phyloP scores from a whole-genome alignment of 2,329 filamentous ascomycete genomes.

The Alternaria triticina region DNA sequence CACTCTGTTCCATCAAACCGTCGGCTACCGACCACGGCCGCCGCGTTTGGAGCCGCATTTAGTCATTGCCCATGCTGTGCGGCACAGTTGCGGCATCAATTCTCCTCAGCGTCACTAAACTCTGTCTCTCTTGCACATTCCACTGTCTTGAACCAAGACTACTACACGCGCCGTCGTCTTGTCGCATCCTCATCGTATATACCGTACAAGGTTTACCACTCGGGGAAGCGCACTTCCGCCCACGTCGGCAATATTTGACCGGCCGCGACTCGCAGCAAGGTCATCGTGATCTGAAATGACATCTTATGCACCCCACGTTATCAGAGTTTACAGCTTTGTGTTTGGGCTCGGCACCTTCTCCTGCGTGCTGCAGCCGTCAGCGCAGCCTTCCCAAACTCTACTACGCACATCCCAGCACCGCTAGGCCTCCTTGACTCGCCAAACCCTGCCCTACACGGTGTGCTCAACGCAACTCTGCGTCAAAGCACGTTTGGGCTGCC shows the following conservation, averaged over 20 bases:
- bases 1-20: constrained; percentile 4
- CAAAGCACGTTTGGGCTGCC: constrained; percentile 41
- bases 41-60: constrained; percentile 41
- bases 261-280: constrained; percentile 31
- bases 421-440: constrained; percentile 28
- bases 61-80: constrained; percentile 5
- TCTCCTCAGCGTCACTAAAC: background rate
- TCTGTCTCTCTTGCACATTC: background rate
- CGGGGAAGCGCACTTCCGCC: background rate
- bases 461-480: constrained; percentile 34
- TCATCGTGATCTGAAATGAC: constrained; percentile 27
- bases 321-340: constrained; percentile 25
- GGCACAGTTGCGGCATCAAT: constrained; percentile 1
- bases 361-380: constrained; percentile 34
- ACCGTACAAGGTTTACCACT: background rate
- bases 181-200: background rate
- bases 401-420: constrained; percentile 21
- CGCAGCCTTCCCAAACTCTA: constrained; percentile 11
- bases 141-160: constrained; percentile 11
- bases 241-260: constrained; percentile 8
- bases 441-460: constrained; percentile 33
- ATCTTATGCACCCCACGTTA: constrained; percentile 34
- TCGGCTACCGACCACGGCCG: constrained; percentile 32
- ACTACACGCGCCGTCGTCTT: constrained; percentile 1
- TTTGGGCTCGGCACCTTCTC: constrained; percentile 36